These are phyloP conservation scores for Acarospora socialis DNA, from an alignment of 2,329 filamentous ascomycete species.

Conservation along the genomic window DNA sequence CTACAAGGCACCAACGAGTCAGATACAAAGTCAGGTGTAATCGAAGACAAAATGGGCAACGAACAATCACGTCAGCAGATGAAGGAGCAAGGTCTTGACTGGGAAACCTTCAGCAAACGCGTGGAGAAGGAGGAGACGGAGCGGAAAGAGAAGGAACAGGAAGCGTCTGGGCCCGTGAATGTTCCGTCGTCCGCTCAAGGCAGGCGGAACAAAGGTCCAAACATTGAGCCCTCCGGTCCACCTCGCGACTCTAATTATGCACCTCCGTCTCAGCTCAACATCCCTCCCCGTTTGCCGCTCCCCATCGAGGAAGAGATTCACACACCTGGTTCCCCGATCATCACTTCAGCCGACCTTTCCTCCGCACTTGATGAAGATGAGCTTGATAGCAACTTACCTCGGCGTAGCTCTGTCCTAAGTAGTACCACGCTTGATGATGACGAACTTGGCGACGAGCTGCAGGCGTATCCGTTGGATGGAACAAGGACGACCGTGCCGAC, in stretches of 20 bases:
- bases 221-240: slow-evolving; percentile 36
- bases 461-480: slow-evolving; percentile 49
- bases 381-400: slow-evolving; percentile 38
- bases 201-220: slow-evolving; percentile 12
- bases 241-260: slow-evolving; percentile 15
- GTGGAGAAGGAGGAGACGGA: slow-evolving; percentile 5
- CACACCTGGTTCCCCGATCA: slow-evolving; percentile 79
- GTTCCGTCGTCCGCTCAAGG: slow-evolving; percentile 11
- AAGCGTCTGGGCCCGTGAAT: slow-evolving; percentile 10
- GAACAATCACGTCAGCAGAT: slow-evolving; percentile 24
- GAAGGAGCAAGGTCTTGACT: no score
- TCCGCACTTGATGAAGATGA: slow-evolving; percentile 39
- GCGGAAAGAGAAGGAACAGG: background rate
- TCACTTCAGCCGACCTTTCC: slow-evolving; percentile 50
- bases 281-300: slow-evolving; percentile 79
- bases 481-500: slow-evolving; percentile 69
- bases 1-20: slow-evolving; percentile 14
- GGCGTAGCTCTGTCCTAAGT: slow-evolving; percentile 40
- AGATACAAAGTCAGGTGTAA: no score
- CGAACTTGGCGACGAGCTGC: slow-evolving; percentile 60
- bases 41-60: slow-evolving; percentile 26
- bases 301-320: slow-evolving; percentile 87
- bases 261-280: slow-evolving; percentile 29
- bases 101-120: no score
- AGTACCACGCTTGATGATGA: slow-evolving; percentile 52